Evolutionary conservation across 164 flowering plant genomes (phyloP).

Genomic region (Vitis rotundifolia): DNA sequence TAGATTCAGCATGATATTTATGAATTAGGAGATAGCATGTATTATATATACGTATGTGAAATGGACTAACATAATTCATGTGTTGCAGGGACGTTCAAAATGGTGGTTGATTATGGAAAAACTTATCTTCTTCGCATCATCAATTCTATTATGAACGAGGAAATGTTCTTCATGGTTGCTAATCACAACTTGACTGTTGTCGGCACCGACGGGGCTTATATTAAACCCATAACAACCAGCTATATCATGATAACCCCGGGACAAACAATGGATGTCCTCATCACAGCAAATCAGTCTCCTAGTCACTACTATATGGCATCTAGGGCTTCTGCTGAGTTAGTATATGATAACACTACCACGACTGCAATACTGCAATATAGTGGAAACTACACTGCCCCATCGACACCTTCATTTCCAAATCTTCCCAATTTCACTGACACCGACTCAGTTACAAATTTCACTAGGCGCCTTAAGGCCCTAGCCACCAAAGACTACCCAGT

Average conservation of each 20-base stretch:
- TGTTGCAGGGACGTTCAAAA: too few species aligned
- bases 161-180: conserved; percentile 18
- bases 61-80: too few species aligned
- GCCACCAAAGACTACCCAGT: conserved; percentile 14
- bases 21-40: too few species aligned
- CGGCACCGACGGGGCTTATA: conserved; percentile 15
- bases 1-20: too few species aligned
- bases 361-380: conserved; percentile 1
- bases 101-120: conserved; percentile 12
- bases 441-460: conserved; percentile 9
- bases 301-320: conserved; percentile 22
- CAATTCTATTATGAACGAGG: conserved; percentile 19
- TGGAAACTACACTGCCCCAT: not conserved
- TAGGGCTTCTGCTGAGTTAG: not conserved
- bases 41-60: too few species aligned
- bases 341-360: too few species aligned
- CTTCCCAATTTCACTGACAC: conserved; percentile 22
- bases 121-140: conserved; percentile 25
- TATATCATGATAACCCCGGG: conserved; percentile 23
- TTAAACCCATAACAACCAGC: conserved; percentile 15
- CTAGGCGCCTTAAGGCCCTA: conserved; percentile 14
- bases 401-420: conserved; percentile 7
- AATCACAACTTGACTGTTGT: conserved; percentile 15
- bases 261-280: conserved; percentile 24
- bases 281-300: conserved; percentile 16